These are phyloP conservation scores for Xylariaceae sp. DNA, from an alignment of 2,329 filamentous ascomycete species.

Conservation along the genomic window DNA sequence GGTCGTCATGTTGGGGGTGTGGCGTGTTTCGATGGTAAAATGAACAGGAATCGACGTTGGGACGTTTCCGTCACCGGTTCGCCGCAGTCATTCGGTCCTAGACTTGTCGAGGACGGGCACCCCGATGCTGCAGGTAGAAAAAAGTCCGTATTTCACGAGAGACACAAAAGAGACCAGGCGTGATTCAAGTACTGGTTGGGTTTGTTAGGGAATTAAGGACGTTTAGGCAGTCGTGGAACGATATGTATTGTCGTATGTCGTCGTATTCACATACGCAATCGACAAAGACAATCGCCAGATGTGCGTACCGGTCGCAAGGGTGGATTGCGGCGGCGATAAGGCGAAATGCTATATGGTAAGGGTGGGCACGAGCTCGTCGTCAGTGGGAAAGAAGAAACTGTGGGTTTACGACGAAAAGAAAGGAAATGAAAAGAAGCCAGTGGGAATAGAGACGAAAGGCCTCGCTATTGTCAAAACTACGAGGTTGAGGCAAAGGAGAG, in stretches of 20 bases:
- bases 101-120: conserved; percentile 35
- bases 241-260: not conserved
- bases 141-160: not conserved
- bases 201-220: not conserved
- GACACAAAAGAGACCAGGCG: not conserved
- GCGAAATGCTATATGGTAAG: conserved; percentile 9
- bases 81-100: conserved; percentile 37
- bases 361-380: conserved; percentile 2
- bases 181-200: not conserved
- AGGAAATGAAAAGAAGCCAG: conserved; percentile 11
- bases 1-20: conserved; percentile 34
- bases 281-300: not conserved
- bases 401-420: too few species aligned
- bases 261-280: conserved; percentile 6
- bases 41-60: conserved; percentile 20
- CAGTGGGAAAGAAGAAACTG: conserved; percentile 2
- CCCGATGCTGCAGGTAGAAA: conserved; percentile 26
- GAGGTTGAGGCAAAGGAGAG: conserved; percentile 13
- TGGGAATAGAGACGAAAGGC: conserved; percentile 12
- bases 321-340: conserved; percentile 22
- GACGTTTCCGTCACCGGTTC: conserved; percentile 40
- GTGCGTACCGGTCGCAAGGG: conserved; percentile 6
- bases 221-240: not conserved
- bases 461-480: conserved; percentile 15
- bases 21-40: conserved; percentile 6